phyloP scores from a whole-genome alignment of 768 basidiomycete genomes.

The Imleria badia region DNA sequence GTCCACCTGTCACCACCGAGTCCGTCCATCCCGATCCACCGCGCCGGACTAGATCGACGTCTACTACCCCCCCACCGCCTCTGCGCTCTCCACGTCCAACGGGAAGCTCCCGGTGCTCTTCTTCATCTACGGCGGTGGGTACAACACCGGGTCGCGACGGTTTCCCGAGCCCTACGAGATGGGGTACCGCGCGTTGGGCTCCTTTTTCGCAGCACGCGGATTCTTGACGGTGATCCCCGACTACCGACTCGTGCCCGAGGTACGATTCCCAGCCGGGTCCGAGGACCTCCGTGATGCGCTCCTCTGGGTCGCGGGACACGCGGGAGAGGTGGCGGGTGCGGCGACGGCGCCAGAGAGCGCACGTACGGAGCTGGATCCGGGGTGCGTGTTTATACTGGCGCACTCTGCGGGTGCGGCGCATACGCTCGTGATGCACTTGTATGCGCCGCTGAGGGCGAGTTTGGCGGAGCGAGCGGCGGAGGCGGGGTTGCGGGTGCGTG shows the following conservation, averaged over 20 bases:
- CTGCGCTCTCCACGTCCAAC: slow-evolving; percentile 20
- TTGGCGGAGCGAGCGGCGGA: slow-evolving; percentile 26
- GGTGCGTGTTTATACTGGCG: slow-evolving; percentile 48
- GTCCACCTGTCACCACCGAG: neutral
- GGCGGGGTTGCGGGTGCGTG: slow-evolving; percentile 35
- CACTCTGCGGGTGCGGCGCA: slow-evolving; percentile 65
- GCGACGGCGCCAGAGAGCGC: slow-evolving; percentile 4
- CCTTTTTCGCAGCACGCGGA: slow-evolving; percentile 60
- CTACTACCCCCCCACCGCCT: slow-evolving; percentile 51
- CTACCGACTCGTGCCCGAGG: slow-evolving; percentile 61
- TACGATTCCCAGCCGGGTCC: slow-evolving; percentile 52
- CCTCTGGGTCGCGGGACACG: slow-evolving; percentile 48
- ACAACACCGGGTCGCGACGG: slow-evolving; percentile 49
- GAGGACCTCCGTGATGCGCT: slow-evolving; percentile 63
- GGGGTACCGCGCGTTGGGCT: slow-evolving; percentile 54
- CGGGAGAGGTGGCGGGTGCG: slow-evolving; percentile 12
- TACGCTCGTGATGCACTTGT: slow-evolving; percentile 43
- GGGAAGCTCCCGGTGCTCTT: slow-evolving; percentile 51
- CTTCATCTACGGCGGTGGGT: slow-evolving; percentile 69
- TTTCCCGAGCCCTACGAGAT: slow-evolving; percentile 48
- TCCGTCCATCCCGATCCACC: neutral
- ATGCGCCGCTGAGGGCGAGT: slow-evolving; percentile 33
- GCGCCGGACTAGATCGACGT: slow-evolving; percentile 52
- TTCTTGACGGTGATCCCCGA: slow-evolving; percentile 67
- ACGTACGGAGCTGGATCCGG: slow-evolving; percentile 36